Conservation (phyloP, 495 filamentous ascomycete genomes). For the Daldinia childiae region DNA sequence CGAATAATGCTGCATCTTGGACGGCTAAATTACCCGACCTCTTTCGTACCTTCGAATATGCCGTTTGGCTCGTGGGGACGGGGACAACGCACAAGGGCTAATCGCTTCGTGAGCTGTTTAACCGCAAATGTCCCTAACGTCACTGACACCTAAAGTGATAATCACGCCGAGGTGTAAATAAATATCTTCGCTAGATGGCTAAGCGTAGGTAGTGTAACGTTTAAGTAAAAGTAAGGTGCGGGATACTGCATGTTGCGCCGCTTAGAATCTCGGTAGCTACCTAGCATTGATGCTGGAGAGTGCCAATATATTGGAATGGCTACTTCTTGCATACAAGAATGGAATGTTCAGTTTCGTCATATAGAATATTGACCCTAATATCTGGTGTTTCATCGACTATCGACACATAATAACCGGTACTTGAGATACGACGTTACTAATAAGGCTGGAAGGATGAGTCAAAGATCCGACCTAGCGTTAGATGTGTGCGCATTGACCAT, state of each 20-base stretch:
- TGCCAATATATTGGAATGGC: slow-evolving; percentile 32
- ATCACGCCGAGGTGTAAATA: slow-evolving; percentile 10
- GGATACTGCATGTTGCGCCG: slow-evolving; percentile 30
- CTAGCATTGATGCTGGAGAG: slow-evolving; percentile 16
- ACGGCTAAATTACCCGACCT: slow-evolving; percentile 36
- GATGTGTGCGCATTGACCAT: not conserved
- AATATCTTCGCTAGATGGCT: slow-evolving; percentile 15
- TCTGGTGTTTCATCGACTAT: slow-evolving; percentile 14
- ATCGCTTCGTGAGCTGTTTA: slow-evolving; percentile 26
- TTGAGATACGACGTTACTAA: slow-evolving; percentile 41
- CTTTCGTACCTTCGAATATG: slow-evolving; percentile 10
- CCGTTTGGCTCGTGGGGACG: slow-evolving; percentile 17
- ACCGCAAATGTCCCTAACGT: slow-evolving; percentile 19
- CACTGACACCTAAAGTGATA: slow-evolving; percentile 21
- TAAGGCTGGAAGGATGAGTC: slow-evolving; percentile 33
- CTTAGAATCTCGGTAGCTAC: slow-evolving; percentile 26
- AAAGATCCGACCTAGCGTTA: slow-evolving; percentile 6
- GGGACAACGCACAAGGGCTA: slow-evolving; percentile 8
- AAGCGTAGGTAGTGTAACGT: slow-evolving; percentile 35
- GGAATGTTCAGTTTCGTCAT: slow-evolving; percentile 32
- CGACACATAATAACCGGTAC: slow-evolving; percentile 32
- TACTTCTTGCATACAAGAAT: slow-evolving; percentile 22
- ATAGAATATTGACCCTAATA: slow-evolving; percentile 24
- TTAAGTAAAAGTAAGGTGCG: slow-evolving; percentile 23
- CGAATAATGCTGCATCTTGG: not conserved